phyloP scores from a whole-genome alignment of 139 green algal species.

The Picochlorum sp. region DNA sequence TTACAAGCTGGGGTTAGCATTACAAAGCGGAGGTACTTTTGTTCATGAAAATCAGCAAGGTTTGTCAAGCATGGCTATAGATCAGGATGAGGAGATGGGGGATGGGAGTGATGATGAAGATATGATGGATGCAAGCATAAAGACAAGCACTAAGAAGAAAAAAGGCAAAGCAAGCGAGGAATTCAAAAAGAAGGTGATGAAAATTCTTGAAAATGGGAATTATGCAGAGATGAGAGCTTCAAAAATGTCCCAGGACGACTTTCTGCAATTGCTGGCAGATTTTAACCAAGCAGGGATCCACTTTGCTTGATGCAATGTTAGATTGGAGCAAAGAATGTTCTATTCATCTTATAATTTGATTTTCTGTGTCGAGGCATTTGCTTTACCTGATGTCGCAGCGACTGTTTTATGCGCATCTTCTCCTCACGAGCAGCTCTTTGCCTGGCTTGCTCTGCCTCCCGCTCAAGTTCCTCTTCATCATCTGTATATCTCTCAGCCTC shows the following conservation, averaged over 20 bases:
- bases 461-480: too few relatives aligned
- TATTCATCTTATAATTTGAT: too few relatives aligned
- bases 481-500: too few relatives aligned
- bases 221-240: slow-evolving; percentile 67
- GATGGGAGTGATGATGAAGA: slow-evolving; percentile 21
- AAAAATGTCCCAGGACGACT: slow-evolving; percentile 95
- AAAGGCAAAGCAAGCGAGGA: slow-evolving; percentile 35
- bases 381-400: too few relatives aligned
- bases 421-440: too few relatives aligned
- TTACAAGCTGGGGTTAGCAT: slow-evolving; percentile 47
- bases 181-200: slow-evolving; percentile 67
- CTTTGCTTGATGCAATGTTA: slow-evolving; percentile 48
- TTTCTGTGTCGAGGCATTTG: too few relatives aligned
- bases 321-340: too few relatives aligned
- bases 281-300: slow-evolving; percentile 93
- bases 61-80: slow-evolving; percentile 24
- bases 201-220: slow-evolving; percentile 53
- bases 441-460: too few relatives aligned
- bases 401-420: too few relatives aligned
- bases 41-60: not conserved
- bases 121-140: slow-evolving; percentile 5
- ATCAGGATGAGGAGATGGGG: slow-evolving; percentile 19
- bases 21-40: not conserved
- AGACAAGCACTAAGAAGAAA: slow-evolving; percentile 3
- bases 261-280: slow-evolving; percentile 77